Conservation (phyloP, 129 eudicot species). For the Centaurea solstitialis region DNA sequence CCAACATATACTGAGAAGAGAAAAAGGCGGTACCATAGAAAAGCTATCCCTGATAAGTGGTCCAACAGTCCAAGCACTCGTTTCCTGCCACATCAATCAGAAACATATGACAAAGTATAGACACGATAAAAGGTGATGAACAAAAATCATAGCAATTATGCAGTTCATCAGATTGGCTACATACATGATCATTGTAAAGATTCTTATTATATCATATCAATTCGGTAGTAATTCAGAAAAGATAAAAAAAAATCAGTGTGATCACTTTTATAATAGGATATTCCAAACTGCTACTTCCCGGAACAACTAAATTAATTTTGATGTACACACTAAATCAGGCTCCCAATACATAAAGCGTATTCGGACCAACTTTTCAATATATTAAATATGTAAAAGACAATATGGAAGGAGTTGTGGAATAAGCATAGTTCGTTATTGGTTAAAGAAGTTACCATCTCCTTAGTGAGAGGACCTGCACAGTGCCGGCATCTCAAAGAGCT, state of each 20-base stretch:
- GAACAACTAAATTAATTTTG: not conserved
- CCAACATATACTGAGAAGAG: not conserved
- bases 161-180: not conserved
- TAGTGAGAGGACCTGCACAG: conserved; percentile 91
- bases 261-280: not conserved
- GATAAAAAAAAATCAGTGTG: not conserved
- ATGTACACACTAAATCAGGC: not conserved
- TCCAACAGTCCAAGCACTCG: conserved; percentile 82
- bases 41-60: conserved; percentile 85
- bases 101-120: not conserved
- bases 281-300: conserved; percentile 14
- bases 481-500: conserved; percentile 58
- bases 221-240: not conserved
- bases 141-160: not conserved
- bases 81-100: conserved; percentile 55
- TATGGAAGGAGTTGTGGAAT: not conserved
- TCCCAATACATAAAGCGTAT: not conserved
- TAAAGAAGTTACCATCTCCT: conserved; percentile 52
- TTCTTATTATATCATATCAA: not conserved
- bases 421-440: not conserved
- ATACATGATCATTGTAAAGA: not conserved
- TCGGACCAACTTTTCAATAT: not conserved
- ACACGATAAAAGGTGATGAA: not conserved
- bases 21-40: conserved; percentile 61
- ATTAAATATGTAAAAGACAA: not conserved